These are phyloP conservation scores for Exophiala dermatitidis DNA, from an alignment of 2,329 filamentous ascomycete species.

Conservation along the genomic window DNA sequence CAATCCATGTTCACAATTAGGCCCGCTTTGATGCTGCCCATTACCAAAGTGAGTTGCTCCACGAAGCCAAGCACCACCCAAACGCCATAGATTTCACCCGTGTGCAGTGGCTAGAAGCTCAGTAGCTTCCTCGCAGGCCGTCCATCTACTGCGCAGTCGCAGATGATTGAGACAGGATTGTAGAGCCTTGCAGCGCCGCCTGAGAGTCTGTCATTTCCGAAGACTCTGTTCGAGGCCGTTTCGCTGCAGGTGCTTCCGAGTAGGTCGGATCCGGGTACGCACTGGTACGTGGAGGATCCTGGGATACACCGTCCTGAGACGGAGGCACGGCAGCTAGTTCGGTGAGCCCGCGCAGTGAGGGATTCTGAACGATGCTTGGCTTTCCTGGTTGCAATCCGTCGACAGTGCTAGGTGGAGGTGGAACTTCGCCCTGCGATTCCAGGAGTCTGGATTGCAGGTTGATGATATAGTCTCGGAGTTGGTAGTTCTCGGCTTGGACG, in stretches of 20 bases:
- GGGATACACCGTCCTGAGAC: slow-evolving; percentile 13
- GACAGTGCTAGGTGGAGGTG: slow-evolving; percentile 37
- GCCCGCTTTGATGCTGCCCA: too few species aligned
- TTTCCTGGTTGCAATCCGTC: slow-evolving; percentile 27
- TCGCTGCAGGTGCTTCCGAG: slow-evolving; percentile 17
- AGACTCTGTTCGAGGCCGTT: slow-evolving; percentile 18
- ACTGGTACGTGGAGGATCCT: slow-evolving; percentile 16
- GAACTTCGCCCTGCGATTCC: slow-evolving; percentile 75
- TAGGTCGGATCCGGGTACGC: slow-evolving; percentile 23
- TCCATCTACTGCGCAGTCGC: slow-evolving; percentile 10
- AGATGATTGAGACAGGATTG: slow-evolving; percentile 19
- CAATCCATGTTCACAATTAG: too few species aligned
- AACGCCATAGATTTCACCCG: too few species aligned
- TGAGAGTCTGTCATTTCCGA: slow-evolving; percentile 23
- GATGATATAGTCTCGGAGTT: slow-evolving; percentile 85
- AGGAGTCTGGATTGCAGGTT: slow-evolving; percentile 79
- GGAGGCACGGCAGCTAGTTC: slow-evolving; percentile 19
- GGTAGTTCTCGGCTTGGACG: slow-evolving; percentile 83
- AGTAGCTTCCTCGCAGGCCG: too few species aligned
- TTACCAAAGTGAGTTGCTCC: too few species aligned
- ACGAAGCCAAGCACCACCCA: too few species aligned
- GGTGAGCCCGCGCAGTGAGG: slow-evolving; percentile 21
- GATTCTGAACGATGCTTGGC: slow-evolving; percentile 16
- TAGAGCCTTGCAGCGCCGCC: slow-evolving; percentile 21
- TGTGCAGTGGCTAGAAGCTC: too few species aligned